These are phyloP conservation scores for Posidonia australis DNA, from an alignment of 106 monocot species.

Conservation along the genomic window DNA sequence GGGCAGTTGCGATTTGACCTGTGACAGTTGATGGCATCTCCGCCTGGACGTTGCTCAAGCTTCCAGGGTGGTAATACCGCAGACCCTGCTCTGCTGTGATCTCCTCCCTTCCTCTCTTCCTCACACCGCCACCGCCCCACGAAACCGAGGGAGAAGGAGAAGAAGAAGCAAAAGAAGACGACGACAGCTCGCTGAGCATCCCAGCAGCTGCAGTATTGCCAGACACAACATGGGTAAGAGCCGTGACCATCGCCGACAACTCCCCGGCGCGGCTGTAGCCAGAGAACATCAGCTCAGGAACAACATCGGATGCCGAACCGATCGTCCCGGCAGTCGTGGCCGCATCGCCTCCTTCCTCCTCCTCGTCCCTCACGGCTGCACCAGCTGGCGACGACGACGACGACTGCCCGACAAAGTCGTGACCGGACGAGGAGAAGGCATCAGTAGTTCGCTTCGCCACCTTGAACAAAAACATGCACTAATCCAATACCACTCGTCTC, in stretches of 20 bases:
- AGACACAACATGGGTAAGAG: constrained; percentile 5
- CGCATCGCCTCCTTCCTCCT: background rate
- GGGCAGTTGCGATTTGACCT: background rate
- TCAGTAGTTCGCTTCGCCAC: background rate
- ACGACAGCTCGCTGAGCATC: background rate
- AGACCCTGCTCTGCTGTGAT: background rate
- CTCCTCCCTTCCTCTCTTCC: constrained; percentile 4
- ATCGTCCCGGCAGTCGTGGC: background rate
- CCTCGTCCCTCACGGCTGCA: background rate
- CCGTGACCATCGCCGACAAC: constrained; percentile 11
- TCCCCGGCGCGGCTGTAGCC: background rate
- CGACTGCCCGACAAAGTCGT: background rate
- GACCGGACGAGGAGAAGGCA: background rate
- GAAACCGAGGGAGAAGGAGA: background rate
- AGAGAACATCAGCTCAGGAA: background rate
- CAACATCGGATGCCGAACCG: background rate
- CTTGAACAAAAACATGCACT: background rate
- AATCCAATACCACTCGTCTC: too few relatives aligned
- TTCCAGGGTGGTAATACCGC: background rate
- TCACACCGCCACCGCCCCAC: background rate
- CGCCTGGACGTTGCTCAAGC: background rate
- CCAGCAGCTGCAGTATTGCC: background rate
- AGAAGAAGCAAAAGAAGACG: background rate
- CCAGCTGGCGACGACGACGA: background rate
- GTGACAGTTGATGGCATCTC: background rate